Conservation (phyloP, 768 basidiomycete species). For the Pleurotus tuoliensis region DNA sequence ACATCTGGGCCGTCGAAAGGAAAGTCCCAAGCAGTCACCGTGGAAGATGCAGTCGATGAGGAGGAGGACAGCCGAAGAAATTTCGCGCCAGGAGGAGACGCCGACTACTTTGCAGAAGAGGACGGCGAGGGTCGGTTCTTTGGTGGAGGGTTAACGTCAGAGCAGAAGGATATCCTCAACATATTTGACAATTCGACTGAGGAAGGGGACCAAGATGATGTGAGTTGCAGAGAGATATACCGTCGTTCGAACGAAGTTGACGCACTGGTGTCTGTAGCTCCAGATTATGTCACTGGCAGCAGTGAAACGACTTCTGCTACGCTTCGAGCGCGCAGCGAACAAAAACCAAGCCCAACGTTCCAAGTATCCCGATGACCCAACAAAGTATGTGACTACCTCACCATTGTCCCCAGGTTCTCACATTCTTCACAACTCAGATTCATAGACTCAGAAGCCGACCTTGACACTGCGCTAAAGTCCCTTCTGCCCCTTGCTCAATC, state of each 20-base stretch:
- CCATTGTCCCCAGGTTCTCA: constrained; percentile 1
- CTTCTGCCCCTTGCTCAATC: constrained; percentile 87
- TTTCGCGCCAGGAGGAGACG: constrained; percentile 84
- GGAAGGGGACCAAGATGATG: constrained; percentile 64
- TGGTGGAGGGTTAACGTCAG: constrained; percentile 87
- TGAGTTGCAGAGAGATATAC: constrained; percentile 30
- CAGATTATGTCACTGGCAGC: constrained; percentile 66
- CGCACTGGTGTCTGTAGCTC: constrained; percentile 31
- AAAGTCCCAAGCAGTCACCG: constrained; percentile 41
- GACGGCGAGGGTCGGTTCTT: constrained; percentile 92
- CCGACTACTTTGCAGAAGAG: constrained; percentile 88
- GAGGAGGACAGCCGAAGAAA: constrained; percentile 37
- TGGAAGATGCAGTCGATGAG: constrained; percentile 62
- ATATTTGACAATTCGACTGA: constrained; percentile 82
- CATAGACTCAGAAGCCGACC: constrained; percentile 97
- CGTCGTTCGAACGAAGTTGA: too few relatives aligned
- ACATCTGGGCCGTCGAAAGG: constrained; percentile 15
- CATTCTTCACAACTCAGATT: constrained; percentile 51
- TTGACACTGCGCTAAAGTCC: constrained; percentile 83
- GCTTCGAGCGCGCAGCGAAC: constrained; percentile 84
- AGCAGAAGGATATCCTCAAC: constrained; percentile 93
- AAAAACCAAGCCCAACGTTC: constrained; percentile 97
- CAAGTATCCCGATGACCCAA: constrained; percentile 90
- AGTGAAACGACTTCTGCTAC: constrained; percentile 69
- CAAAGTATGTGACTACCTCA: constrained; percentile 52